These are phyloP conservation scores for Alloteropsis semialata DNA, from an alignment of 176 grass and related monocot species.

Conservation along the genomic window DNA sequence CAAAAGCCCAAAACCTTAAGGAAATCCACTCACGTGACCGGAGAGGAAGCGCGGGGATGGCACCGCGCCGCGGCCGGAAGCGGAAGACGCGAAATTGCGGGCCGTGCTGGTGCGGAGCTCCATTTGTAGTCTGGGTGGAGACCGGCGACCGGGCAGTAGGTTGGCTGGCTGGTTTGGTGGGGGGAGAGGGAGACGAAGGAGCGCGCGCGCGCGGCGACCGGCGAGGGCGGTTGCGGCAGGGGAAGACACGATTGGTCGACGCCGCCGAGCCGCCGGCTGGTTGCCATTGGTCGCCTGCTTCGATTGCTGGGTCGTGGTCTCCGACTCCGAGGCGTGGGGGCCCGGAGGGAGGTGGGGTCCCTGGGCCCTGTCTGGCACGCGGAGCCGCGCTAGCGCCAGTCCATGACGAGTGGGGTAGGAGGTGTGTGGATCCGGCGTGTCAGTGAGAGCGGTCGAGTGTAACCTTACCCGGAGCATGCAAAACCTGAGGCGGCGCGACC, in stretches of 20 bases:
- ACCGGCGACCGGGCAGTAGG: neutral
- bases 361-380: too few relatives aligned
- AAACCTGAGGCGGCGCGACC: neutral
- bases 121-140: conserved; percentile 1
- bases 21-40: neutral
- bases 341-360: too few relatives aligned
- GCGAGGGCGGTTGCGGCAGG: neutral
- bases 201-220: neutral
- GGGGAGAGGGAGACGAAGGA: neutral
- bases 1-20: neutral
- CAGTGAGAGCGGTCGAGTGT: neutral
- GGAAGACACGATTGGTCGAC: neutral
- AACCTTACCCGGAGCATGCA: neutral
- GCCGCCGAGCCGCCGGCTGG: neutral
- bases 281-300: neutral
- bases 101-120: neutral
- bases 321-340: neutral
- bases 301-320: neutral
- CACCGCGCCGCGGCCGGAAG: neutral
- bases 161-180: neutral
- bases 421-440: neutral
- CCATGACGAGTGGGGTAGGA: neutral
- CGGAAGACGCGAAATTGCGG: neutral
- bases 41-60: neutral
- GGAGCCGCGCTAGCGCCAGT: neutral